Conservation (phyloP, 225 moss, liverwort and hornwort genomes). For the Lunularia cruciata region DNA sequence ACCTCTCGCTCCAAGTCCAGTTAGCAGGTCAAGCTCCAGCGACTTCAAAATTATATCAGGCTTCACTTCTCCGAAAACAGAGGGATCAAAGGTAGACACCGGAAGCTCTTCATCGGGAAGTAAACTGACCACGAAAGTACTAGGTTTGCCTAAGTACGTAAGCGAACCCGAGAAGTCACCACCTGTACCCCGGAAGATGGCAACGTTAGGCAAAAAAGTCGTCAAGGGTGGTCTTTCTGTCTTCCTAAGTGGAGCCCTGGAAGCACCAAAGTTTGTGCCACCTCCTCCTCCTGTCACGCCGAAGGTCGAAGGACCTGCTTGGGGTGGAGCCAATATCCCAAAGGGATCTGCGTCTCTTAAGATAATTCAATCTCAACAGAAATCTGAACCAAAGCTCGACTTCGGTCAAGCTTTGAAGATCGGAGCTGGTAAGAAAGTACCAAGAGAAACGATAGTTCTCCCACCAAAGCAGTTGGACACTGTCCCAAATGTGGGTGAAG, state of each 20-base stretch:
- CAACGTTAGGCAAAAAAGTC: slow-evolving; percentile 33
- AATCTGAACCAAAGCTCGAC: slow-evolving; percentile 47
- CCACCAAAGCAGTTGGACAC: slow-evolving; percentile 11
- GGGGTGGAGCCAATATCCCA: slow-evolving; percentile 67
- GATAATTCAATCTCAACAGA: slow-evolving; percentile 84
- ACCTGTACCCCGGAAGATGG: slow-evolving; percentile 53
- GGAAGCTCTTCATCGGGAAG: neutral
- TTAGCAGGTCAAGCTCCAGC: neutral
- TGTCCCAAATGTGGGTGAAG: slow-evolving; percentile 35
- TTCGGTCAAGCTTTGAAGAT: slow-evolving; percentile 42
- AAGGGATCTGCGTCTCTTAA: slow-evolving; percentile 69
- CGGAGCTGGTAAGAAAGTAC: slow-evolving; percentile 31
- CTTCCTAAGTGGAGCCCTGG: slow-evolving; percentile 91
- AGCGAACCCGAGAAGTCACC: slow-evolving; percentile 14
- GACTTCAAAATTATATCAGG: slow-evolving; percentile 49
- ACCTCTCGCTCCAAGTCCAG: neutral
- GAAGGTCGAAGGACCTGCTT: slow-evolving; percentile 83
- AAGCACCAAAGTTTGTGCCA: slow-evolving; percentile 53
- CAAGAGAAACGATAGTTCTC: slow-evolving; percentile 8
- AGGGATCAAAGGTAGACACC: slow-evolving; percentile 20
- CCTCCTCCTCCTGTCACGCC: slow-evolving; percentile 52
- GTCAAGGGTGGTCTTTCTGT: slow-evolving; percentile 89
- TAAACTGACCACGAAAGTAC: slow-evolving; percentile 17
- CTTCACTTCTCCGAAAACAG: slow-evolving; percentile 42
- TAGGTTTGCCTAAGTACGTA: slow-evolving; percentile 28